Percentiles rank a stretch among this genome's conserved stretches.
These are phyloP conservation scores for Fagopyrum homotropicum DNA, from an alignment of 148 eudicot genomes.

Conservation along the genomic window DNA sequence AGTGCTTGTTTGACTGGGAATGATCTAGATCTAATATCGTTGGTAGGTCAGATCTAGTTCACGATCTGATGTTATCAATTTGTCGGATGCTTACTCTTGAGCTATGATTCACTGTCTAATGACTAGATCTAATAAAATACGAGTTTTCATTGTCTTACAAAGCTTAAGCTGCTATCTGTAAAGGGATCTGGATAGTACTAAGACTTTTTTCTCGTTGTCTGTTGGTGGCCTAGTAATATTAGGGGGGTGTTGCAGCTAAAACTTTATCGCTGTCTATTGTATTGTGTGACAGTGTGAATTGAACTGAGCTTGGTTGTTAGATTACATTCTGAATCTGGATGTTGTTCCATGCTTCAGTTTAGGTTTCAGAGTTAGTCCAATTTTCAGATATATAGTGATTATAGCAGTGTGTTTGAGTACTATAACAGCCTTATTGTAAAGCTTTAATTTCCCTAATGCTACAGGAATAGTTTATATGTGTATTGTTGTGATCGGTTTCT, in stretches of 20 bases:
- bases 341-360: background rate
- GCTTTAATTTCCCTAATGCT: background rate
- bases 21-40: background rate
- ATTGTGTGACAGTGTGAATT: background rate
- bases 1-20: background rate
- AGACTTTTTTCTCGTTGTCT: background rate
- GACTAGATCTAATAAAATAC: background rate
- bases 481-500: background rate
- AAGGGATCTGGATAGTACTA: background rate
- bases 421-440: background rate
- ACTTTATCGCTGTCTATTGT: background rate
- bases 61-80: background rate
- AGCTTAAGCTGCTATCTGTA: background rate
- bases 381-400: background rate
- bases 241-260: background rate
- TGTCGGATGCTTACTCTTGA: background rate
- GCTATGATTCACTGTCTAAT: background rate
- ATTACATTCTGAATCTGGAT: background rate
- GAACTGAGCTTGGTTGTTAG: background rate
- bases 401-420: background rate
- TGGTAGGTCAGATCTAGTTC: conserved; percentile 6
- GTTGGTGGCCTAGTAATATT: background rate
- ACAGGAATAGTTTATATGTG: background rate
- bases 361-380: background rate
- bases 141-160: background rate